phyloP scores from a whole-genome alignment of 352 stramenopile genomes.

The Globisporangium parvum region DNA sequence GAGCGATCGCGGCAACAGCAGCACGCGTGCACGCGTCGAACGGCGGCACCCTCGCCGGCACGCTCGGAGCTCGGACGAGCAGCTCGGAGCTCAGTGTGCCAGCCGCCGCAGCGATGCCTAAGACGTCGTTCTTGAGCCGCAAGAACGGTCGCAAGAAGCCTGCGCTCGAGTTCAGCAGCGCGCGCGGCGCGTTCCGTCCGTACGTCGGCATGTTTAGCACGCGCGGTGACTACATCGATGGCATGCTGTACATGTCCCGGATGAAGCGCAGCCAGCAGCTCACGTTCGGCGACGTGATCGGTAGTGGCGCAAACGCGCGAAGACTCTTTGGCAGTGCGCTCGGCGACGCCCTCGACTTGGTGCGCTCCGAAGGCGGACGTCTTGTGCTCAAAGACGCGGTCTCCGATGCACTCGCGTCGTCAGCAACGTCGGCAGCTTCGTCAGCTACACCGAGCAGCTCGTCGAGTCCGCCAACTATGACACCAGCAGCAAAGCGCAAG shows the following conservation, averaged over 20 bases:
- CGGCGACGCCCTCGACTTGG: constrained; percentile 14
- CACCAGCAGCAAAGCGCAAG: not conserved
- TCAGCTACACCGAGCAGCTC: not conserved
- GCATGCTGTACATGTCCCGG: constrained; percentile 84
- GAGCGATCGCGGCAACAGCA: not conserved
- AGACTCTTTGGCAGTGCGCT: constrained; percentile 2
- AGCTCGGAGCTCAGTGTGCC: not conserved
- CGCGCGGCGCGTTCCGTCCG: constrained; percentile 38
- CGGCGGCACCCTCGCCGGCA: not conserved
- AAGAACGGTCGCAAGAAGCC: constrained; percentile 47
- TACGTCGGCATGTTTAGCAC: constrained; percentile 79
- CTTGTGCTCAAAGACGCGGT: constrained; percentile 47
- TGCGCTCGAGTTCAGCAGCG: constrained; percentile 22
- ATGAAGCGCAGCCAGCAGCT: constrained; percentile 71
- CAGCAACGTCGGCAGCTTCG: not conserved
- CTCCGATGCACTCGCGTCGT: constrained; percentile 25
- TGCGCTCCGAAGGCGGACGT: constrained; percentile 9
- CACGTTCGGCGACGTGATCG: constrained; percentile 21
- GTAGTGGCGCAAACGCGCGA: not conserved
- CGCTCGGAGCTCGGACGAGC: not conserved
- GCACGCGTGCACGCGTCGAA: not conserved
- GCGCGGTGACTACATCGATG: constrained; percentile 76
- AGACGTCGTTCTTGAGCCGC: constrained; percentile 18
- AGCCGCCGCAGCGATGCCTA: constrained; percentile 6
- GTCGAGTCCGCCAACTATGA: not conserved